phyloP scores from a whole-genome alignment of 345 rosid species.

The Diplotaxis tenuifolia region DNA sequence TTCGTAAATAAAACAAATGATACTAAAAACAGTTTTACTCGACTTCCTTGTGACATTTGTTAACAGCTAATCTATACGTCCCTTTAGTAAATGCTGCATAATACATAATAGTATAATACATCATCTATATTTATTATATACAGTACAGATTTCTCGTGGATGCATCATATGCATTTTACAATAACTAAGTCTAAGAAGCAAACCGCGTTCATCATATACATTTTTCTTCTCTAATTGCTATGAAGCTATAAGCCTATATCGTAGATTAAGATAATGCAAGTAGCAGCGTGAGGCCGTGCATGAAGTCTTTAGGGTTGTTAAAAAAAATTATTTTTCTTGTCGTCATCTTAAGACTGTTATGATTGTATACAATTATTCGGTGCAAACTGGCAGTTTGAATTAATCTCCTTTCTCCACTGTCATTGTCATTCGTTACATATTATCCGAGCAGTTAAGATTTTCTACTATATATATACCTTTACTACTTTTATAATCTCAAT shows the following conservation, averaged over 20 bases:
- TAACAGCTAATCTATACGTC: background rate
- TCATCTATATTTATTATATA: background rate
- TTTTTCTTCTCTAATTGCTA: background rate
- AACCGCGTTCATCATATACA: background rate
- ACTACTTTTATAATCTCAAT: slow-evolving; percentile 5
- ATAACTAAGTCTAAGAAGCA: background rate
- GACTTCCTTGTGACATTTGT: background rate
- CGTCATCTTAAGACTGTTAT: background rate
- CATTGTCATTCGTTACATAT: slow-evolving; percentile 28
- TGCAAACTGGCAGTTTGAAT: slow-evolving; percentile 36
- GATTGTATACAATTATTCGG: background rate
- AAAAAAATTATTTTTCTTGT: background rate
- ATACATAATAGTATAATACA: background rate
- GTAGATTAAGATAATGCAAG: slow-evolving; percentile 14
- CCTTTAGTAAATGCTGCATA: background rate
- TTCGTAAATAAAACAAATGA: background rate
- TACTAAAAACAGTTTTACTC: background rate
- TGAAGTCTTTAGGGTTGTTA: slow-evolving; percentile 31
- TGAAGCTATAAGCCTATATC: background rate
- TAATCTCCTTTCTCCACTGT: slow-evolving; percentile 12
- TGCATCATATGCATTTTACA: background rate
- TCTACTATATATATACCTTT: background rate
- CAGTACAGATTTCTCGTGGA: background rate
- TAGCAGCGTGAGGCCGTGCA: slow-evolving; percentile 11
- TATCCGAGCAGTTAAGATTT: slow-evolving; percentile 28